Percentiles rank a stretch among this genome's conserved stretches.
phyloP scores from a whole-genome alignment of 495 filamentous ascomycete species.

The Filosporella fistucella region DNA sequence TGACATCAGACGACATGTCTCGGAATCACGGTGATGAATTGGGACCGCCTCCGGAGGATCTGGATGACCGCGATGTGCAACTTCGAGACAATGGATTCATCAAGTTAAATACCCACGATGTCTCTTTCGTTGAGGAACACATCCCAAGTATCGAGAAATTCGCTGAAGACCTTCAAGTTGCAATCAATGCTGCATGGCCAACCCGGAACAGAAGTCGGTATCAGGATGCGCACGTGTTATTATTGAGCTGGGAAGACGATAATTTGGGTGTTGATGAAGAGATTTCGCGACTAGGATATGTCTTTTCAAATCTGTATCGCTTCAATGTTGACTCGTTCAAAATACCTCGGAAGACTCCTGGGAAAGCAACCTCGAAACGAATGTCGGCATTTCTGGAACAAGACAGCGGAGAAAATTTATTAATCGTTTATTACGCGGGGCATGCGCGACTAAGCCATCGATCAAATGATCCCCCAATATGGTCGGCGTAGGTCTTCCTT shows the following conservation, averaged over 20 bases:
- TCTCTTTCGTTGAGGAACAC: not conserved
- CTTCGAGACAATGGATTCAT: not conserved
- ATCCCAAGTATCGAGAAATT: conserved; percentile 5
- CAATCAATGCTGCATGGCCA: conserved; percentile 18
- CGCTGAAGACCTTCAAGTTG: not conserved
- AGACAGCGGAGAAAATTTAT: conserved; percentile 19
- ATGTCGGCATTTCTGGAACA: conserved; percentile 9
- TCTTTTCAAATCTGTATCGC: conserved; percentile 3
- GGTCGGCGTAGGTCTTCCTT: conserved; percentile 12
- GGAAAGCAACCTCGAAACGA: conserved; percentile 3
- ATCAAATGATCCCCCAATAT: conserved; percentile 1
- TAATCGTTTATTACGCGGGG: conserved; percentile 33
- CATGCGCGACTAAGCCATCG: conserved; percentile 16
- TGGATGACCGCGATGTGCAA: no score
- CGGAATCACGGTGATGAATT: no score
- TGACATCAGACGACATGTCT: no score
- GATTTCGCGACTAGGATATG: not conserved
- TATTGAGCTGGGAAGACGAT: conserved; percentile 2
- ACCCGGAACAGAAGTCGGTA: no score
- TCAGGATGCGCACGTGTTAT: not conserved
- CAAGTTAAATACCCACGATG: conserved; percentile 3
- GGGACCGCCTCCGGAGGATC: no score
- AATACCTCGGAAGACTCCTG: conserved; percentile 5
- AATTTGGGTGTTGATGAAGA: conserved; percentile 4
- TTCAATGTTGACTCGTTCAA: conserved; percentile 10